phyloP scores from a whole-genome alignment of 352 stramenopile genomes.

The Paralagenidium karlingii region DNA sequence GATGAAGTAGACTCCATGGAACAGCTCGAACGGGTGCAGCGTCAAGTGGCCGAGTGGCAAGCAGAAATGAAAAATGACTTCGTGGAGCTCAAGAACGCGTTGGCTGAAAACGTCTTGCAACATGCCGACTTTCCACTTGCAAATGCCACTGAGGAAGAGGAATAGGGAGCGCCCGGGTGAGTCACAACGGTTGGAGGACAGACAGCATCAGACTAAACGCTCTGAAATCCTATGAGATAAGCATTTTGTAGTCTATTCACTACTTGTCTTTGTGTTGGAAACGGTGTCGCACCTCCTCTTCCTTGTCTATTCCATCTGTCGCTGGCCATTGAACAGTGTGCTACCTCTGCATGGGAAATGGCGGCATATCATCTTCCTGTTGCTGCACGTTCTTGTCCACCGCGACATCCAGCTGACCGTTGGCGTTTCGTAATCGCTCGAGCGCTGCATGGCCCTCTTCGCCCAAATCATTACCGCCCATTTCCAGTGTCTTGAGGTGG shows the following conservation, averaged over 20 bases:
- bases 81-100: constrained; percentile 37
- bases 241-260: too few species aligned
- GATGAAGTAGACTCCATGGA: constrained; percentile 43
- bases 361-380: too few species aligned
- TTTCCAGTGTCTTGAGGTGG: constrained; percentile 67
- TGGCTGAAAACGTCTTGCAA: constrained; percentile 39
- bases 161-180: constrained; percentile 1
- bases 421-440: constrained; percentile 37
- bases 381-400: constrained; percentile 71
- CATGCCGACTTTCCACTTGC: constrained; percentile 22
- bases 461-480: constrained; percentile 72
- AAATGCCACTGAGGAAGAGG: constrained; percentile 14
- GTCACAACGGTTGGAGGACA: not conserved
- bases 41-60: constrained; percentile 61
- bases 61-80: constrained; percentile 58
- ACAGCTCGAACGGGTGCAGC: constrained; percentile 53
- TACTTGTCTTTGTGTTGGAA: not conserved
- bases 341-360: too few species aligned
- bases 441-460: constrained; percentile 49
- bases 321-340: too few species aligned
- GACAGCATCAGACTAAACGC: too few species aligned
- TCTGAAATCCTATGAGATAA: too few species aligned
- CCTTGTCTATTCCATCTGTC: too few species aligned
- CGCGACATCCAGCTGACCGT: constrained; percentile 50
- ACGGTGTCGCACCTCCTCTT: not conserved